Conservation (phyloP, 441 rosid species). For the Sinapis alba region DNA sequence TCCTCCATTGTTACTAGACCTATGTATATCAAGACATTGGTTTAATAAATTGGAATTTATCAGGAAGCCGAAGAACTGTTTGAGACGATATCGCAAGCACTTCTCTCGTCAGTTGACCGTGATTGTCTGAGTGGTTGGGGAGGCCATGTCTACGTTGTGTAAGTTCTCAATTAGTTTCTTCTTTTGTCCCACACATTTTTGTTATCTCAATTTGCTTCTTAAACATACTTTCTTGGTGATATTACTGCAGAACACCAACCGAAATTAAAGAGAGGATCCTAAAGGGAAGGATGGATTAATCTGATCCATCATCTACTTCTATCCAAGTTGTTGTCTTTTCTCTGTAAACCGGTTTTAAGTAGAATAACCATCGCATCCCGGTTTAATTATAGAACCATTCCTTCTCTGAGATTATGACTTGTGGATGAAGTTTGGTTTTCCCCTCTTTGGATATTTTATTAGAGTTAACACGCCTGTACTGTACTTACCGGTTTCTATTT, state of each 20-base stretch:
- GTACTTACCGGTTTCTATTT: neutral
- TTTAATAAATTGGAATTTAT: slow-evolving; percentile 13
- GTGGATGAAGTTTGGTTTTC: slow-evolving; percentile 10
- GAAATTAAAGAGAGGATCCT: slow-evolving; percentile 82
- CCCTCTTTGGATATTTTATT: slow-evolving; percentile 17
- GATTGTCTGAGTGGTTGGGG: slow-evolving; percentile 99
- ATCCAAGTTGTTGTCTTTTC: slow-evolving; percentile 20
- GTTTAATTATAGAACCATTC: slow-evolving; percentile 16
- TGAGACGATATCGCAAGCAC: slow-evolving; percentile 92
- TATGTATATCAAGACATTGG: slow-evolving; percentile 3
- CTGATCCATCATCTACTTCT: slow-evolving; percentile 1
- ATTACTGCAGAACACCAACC: slow-evolving; percentile 66
- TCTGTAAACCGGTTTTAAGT: slow-evolving; percentile 19
- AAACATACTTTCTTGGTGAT: slow-evolving; percentile 18
- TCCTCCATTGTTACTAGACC: neutral
- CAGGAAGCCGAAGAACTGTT: slow-evolving; percentile 94
- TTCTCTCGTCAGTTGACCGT: slow-evolving; percentile 86
- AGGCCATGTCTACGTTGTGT: slow-evolving; percentile 95
- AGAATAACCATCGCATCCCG: slow-evolving; percentile 17
- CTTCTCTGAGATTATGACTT: slow-evolving; percentile 17
- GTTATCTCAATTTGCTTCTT: neutral
- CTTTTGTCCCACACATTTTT: neutral
- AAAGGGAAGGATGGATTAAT: slow-evolving; percentile 96
- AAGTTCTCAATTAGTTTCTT: slow-evolving; percentile 40
- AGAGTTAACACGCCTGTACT: neutral